Evolutionary conservation across 2,329 filamentous ascomycete species (phyloP).

Genomic region (Aspergillus brunneoviolaceus): DNA sequence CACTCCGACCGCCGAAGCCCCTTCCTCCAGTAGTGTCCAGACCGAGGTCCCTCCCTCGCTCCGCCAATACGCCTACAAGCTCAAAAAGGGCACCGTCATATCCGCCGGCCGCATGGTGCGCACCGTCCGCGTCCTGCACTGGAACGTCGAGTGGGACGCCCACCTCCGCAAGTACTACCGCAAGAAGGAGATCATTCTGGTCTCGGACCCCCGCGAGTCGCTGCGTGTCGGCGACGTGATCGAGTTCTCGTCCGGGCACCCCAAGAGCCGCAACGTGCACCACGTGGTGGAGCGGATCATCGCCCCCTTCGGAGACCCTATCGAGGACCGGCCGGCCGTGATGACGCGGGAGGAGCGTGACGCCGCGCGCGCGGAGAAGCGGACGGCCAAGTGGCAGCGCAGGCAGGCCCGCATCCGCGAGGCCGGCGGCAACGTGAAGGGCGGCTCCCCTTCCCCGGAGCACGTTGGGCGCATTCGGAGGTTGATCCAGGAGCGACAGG

Average conservation of each 20-base stretch:
- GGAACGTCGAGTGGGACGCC: constrained; percentile 36
- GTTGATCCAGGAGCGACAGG: constrained; percentile 30
- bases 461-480: constrained; percentile 30
- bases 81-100: constrained; percentile 41
- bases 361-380: constrained; percentile 29
- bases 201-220: constrained; percentile 43
- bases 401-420: constrained; percentile 27
- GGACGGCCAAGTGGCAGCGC: constrained; percentile 33
- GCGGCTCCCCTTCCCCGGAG: constrained; percentile 18
- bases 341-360: constrained; percentile 38
- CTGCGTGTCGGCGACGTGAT: constrained; percentile 46
- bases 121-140: constrained; percentile 40
- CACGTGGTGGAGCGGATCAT: constrained; percentile 47
- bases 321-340: constrained; percentile 40
- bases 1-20: neutral
- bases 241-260: constrained; percentile 43
- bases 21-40: neutral
- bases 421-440: constrained; percentile 10
- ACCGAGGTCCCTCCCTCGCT: constrained; percentile 28
- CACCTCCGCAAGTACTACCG: constrained; percentile 41
- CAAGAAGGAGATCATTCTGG: constrained; percentile 33
- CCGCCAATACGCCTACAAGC: constrained; percentile 36
- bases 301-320: constrained; percentile 38
- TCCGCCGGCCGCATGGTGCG: constrained; percentile 44
- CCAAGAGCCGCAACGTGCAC: constrained; percentile 38